A percentile compares a stretch with the other conserved stretches of the same genome.
These are phyloP conservation scores for Heliamphora exappendiculata DNA, from an alignment of 148 eudicot species.

Conservation along the genomic window DNA sequence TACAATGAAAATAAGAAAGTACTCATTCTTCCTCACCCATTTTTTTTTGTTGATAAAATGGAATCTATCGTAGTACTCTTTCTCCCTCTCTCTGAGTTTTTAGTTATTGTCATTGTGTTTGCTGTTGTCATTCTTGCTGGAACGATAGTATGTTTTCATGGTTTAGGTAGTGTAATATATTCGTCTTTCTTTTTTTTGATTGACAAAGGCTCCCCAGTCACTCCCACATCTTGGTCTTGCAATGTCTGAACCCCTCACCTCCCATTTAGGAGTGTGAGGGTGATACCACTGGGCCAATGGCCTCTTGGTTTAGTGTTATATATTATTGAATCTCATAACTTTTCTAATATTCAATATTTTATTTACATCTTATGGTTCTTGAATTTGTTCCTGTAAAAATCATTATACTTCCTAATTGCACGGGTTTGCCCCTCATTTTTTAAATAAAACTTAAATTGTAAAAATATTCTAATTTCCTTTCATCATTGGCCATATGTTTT, in stretches of 20 bases:
- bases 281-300: too few relatives aligned
- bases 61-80: neutral
- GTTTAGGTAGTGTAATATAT: neutral
- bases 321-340: neutral
- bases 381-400: neutral
- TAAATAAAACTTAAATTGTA: neutral
- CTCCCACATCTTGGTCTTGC: too few relatives aligned
- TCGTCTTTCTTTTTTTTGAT: too few relatives aligned
- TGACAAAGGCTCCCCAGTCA: too few relatives aligned
- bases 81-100: neutral
- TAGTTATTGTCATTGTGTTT: neutral
- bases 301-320: neutral
- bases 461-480: neutral
- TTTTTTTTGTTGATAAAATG: neutral
- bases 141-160: neutral
- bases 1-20: constrained; percentile 79
- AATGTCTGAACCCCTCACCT: too few relatives aligned
- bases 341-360: neutral
- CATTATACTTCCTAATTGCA: neutral
- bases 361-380: neutral
- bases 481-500: neutral
- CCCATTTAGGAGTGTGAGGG: too few relatives aligned
- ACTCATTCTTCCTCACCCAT: neutral
- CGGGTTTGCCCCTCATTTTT: neutral
- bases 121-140: too few relatives aligned